Evolutionary conservation across 345 rosid genomes (phyloP), one percentile per base, ranked within the genome.

Genomic region (Linum trigynum): DNA sequence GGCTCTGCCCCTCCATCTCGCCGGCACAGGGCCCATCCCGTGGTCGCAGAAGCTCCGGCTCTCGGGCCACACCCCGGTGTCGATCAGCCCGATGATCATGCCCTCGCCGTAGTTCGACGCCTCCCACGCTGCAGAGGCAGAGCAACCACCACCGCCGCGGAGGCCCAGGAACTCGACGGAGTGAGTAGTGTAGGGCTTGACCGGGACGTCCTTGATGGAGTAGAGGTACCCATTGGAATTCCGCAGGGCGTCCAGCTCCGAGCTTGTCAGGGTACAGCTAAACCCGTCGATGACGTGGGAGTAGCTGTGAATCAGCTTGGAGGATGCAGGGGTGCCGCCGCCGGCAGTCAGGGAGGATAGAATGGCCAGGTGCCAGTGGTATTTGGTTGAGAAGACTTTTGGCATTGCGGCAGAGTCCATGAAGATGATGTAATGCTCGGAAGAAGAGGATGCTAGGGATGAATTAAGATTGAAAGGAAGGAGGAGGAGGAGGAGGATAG

Each of bases 1-100:
- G 84, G 71, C 92, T 86, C 50, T 43, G 73, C 59, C 59, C n/a
- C 4, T 57, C 59, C 59, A 57, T 57, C 38, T 6, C 2, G 7
- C 11, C 1, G 59, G 59, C 16, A 35, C 36, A 16, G 32, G 36
- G 16, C 32, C 32, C 38, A 57, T 4, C 37, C 59, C 59, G 59
- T 35, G 59, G 59, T 57, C 59, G 7, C 5, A 3, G 59, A 9
- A 57, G 59, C 59, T 57, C n/a, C 16, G 36, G n/a, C 59, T 57
- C 32, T 57, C 59, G 3, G 59, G 59, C 59, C 59, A 57, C 32
- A 57, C 38, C 16, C 59, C 59, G 11, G 36, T 57, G 16, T 57
- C 59, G 4, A 57, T 9, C 5, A 57, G 10, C 7, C 59, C 59
- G 16, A 57, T 57, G 38, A 57, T 35, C 61, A 57, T 57, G 32